Evolutionary conservation across 2,329 filamentous ascomycete species (phyloP).

Genomic region (Emydomyces testavorans): DNA sequence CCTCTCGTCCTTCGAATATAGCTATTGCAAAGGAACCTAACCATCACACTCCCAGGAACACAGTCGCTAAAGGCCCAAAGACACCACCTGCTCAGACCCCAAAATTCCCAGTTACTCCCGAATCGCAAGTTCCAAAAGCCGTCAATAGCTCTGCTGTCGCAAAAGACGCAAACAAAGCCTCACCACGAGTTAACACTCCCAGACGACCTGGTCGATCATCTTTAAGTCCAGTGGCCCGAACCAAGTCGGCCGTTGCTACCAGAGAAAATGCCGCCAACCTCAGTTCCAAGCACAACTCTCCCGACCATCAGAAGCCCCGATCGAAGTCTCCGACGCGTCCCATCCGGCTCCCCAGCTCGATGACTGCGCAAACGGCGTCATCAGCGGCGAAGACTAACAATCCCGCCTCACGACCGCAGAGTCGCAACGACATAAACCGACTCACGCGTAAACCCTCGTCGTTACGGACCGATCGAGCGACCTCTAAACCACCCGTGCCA

Average conservation of each 20-base stretch:
- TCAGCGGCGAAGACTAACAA: slow-evolving; percentile 27
- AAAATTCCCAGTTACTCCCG: slow-evolving; percentile 16
- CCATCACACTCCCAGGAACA: slow-evolving; percentile 19
- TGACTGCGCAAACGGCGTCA: slow-evolving; percentile 32
- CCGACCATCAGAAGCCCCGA: slow-evolving; percentile 23
- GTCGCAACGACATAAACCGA: slow-evolving; percentile 20
- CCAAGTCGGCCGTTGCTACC: slow-evolving; percentile 4
- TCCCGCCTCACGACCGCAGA: slow-evolving; percentile 20
- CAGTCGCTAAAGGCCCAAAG: slow-evolving; percentile 9
- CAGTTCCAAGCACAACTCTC: slow-evolving; percentile 17
- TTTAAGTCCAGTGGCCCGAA: slow-evolving; percentile 18
- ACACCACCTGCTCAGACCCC: slow-evolving; percentile 19
- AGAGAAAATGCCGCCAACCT: slow-evolving; percentile 19
- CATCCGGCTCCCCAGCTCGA: slow-evolving; percentile 31
- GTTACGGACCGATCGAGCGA: slow-evolving; percentile 17
- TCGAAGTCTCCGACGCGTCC: slow-evolving; percentile 34
- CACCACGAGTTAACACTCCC: slow-evolving; percentile 11
- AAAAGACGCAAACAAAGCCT: slow-evolving; percentile 24
- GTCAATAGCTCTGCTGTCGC: slow-evolving; percentile 22
- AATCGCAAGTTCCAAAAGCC: slow-evolving; percentile 8
- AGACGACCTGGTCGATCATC: slow-evolving; percentile 21
- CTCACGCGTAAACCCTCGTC: slow-evolving; percentile 23
- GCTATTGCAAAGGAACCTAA: slow-evolving; percentile 21
- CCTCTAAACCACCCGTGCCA: slow-evolving; percentile 13
- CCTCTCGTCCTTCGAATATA: slow-evolving; percentile 24